Conservation (phyloP, 108 stramenopile genomes). For the Epithemia pelagica region DNA sequence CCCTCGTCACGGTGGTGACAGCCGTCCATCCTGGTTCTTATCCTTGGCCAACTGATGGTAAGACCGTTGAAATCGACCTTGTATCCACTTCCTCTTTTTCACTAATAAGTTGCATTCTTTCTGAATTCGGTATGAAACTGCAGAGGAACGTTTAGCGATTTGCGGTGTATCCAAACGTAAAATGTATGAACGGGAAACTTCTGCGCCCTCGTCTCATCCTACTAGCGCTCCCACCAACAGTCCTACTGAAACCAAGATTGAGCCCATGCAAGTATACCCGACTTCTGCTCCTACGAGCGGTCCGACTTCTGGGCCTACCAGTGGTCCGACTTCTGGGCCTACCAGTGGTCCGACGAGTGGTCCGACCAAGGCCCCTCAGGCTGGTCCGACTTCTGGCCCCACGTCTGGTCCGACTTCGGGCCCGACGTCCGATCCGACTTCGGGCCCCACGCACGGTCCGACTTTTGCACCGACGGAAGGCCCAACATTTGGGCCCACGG, state of each 20-base stretch:
- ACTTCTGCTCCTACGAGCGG: neutral
- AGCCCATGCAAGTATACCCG: too few relatives aligned
- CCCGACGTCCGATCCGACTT: neutral
- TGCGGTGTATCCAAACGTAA: too few relatives aligned
- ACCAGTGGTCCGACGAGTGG: neutral
- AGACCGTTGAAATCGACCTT: too few relatives aligned
- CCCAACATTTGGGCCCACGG: neutral
- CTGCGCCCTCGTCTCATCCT: conserved; percentile 2
- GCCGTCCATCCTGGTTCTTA: too few relatives aligned
- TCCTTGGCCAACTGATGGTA: too few relatives aligned
- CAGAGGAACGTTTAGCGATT: too few relatives aligned
- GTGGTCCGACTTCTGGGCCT: neutral
- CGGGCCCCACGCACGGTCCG: neutral
- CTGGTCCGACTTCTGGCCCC: neutral
- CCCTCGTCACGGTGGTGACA: too few relatives aligned
- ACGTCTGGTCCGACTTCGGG: neutral
- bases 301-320: neutral
- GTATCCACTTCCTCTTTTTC: too few relatives aligned
- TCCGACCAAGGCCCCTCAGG: neutral
- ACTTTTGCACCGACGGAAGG: neutral
- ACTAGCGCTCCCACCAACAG: neutral
- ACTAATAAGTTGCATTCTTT: too few relatives aligned
- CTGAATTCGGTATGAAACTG: too few relatives aligned
- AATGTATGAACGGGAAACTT: too few relatives aligned
- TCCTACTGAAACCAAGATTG: neutral